Conservation (phyloP, 345 rosid genomes). For the Laguncularia racemosa region DNA sequence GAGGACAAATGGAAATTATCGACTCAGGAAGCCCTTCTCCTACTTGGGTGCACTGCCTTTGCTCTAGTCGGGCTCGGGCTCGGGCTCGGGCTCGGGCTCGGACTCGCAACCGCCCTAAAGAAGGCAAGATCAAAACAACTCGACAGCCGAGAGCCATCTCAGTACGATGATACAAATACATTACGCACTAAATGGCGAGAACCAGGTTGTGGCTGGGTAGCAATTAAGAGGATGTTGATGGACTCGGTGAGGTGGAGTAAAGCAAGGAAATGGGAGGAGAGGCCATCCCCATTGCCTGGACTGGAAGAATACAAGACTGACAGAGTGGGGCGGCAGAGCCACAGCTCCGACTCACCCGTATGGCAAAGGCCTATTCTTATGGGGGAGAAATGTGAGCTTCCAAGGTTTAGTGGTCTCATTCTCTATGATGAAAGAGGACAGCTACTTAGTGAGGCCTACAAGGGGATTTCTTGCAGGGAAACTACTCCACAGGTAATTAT, state of each 20-base stretch:
- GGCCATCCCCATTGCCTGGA: slow-evolving; percentile 17
- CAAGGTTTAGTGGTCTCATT: slow-evolving; percentile 69
- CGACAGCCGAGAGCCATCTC: slow-evolving; percentile 7
- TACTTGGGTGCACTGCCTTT: slow-evolving; percentile 38
- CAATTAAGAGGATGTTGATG: slow-evolving; percentile 38
- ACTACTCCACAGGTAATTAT: slow-evolving; percentile 9
- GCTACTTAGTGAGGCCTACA: slow-evolving; percentile 27
- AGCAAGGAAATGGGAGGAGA: slow-evolving; percentile 45
- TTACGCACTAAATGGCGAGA: slow-evolving; percentile 5
- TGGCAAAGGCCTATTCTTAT: slow-evolving; percentile 82
- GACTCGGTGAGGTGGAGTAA: slow-evolving; percentile 70
- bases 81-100: slow-evolving; percentile 42
- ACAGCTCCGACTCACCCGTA: slow-evolving; percentile 50
- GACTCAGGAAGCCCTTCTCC: slow-evolving; percentile 36
- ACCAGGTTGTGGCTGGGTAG: slow-evolving; percentile 25
- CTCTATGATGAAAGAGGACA: slow-evolving; percentile 63
- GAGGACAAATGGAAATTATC: slow-evolving; percentile 64
- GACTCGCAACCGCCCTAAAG: slow-evolving; percentile 29
- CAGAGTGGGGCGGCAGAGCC: slow-evolving; percentile 36
- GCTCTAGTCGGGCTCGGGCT: slow-evolving; percentile 39
- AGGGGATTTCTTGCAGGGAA: slow-evolving; percentile 13
- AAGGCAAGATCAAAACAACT: slow-evolving; percentile 26
- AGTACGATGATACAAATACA: neutral
- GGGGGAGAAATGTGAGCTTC: slow-evolving; percentile 85
- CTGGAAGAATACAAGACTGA: slow-evolving; percentile 16